Percentiles rank a stretch among this genome's conserved stretches.
Conservation (phyloP, 371 early-diverging fungal species). For the Nematocida sp. region DNA sequence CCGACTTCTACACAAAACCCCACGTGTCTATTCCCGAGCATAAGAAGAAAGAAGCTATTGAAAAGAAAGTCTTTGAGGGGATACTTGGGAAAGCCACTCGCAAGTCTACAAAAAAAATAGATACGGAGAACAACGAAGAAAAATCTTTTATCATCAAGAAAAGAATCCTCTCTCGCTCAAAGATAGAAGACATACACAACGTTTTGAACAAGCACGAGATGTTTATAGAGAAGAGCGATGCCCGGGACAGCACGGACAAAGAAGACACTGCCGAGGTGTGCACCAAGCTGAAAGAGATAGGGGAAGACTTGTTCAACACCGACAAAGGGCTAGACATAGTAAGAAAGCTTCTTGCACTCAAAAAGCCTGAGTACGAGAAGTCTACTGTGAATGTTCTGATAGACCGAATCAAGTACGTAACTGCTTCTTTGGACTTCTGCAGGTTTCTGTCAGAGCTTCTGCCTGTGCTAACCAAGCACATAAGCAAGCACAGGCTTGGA, state of each 20-base stretch:
- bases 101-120: constrained; percentile 28
- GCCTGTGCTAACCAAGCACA: neutral
- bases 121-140: neutral
- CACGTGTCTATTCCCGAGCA: neutral
- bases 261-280: neutral
- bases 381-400: constrained; percentile 1
- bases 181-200: constrained; percentile 47
- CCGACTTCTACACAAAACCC: constrained; percentile 21
- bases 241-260: neutral
- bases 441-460: constrained; percentile 9
- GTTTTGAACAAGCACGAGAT: constrained; percentile 2
- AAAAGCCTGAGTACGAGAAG: neutral
- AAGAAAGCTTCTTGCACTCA: neutral
- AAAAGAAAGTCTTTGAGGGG: constrained; percentile 33
- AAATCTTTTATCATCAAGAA: constrained; percentile 17
- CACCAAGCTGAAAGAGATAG: constrained; percentile 21
- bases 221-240: neutral
- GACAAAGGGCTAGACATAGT: constrained; percentile 34
- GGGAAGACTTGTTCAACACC: constrained; percentile 40
- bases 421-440: constrained; percentile 20
- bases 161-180: constrained; percentile 15
- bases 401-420: constrained; percentile 16
- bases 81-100: constrained; percentile 31
- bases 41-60: neutral
- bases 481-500: neutral